Evolutionary conservation across 305 asterid genomes (phyloP).

Genomic region (Stenogyne calaminthoides): DNA sequence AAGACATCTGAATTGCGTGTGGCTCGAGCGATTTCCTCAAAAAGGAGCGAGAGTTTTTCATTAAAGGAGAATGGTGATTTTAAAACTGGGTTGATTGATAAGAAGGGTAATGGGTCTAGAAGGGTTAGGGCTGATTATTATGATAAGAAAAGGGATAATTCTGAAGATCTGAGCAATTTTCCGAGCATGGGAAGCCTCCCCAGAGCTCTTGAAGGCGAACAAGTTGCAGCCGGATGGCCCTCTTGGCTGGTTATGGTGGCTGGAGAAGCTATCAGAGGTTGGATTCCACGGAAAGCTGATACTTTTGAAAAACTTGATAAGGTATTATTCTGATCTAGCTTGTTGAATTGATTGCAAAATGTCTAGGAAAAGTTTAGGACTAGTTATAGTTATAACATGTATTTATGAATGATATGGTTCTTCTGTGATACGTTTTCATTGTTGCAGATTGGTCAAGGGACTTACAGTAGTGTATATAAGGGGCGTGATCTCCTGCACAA

Average conservation of each 20-base stretch:
- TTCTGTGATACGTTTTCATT: slow-evolving; percentile 48
- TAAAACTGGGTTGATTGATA: slow-evolving; percentile 63
- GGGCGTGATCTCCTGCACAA: slow-evolving; percentile 74
- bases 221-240: slow-evolving; percentile 97
- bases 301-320: slow-evolving; percentile 89
- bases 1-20: slow-evolving; percentile 55
- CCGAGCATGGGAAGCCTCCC: slow-evolving; percentile 62
- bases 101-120: slow-evolving; percentile 63
- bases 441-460: slow-evolving; percentile 97
- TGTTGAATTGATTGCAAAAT: background rate
- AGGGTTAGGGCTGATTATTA: slow-evolving; percentile 77
- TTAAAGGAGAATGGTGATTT: slow-evolving; percentile 58
- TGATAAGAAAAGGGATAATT: slow-evolving; percentile 50
- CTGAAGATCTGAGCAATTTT: slow-evolving; percentile 42
- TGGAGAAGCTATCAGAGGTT: slow-evolving; percentile 88
- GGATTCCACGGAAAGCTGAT: slow-evolving; percentile 88
- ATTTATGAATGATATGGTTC: slow-evolving; percentile 34
- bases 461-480: slow-evolving; percentile 91
- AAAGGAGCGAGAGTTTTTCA: slow-evolving; percentile 66
- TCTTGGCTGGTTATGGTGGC: slow-evolving; percentile 92
- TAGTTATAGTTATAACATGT: slow-evolving; percentile 13
- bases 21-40: slow-evolving; percentile 54
- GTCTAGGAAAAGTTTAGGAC: background rate
- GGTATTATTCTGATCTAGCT: slow-evolving; percentile 47
- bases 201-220: slow-evolving; percentile 78